Evolutionary conservation across 768 basidiomycete species (phyloP).

Genomic region (Sporobolomyces phaffii): DNA sequence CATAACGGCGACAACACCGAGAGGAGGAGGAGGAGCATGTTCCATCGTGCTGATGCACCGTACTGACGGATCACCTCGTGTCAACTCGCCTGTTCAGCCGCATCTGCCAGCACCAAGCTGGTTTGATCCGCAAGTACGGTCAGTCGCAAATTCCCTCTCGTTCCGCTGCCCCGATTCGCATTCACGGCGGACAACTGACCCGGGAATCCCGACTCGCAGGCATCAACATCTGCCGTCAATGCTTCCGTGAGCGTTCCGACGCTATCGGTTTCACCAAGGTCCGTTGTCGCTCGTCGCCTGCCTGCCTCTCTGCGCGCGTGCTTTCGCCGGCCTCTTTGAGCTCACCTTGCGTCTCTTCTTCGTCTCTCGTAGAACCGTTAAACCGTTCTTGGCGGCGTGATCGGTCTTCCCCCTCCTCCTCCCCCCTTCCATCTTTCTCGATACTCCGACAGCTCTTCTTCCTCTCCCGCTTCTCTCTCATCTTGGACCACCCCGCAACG

Average conservation of each 20-base stretch:
- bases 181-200: background rate
- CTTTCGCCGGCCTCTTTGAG: background rate
- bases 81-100: too few relatives aligned
- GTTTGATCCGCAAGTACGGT: constrained; percentile 45
- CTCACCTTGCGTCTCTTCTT: background rate
- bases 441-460: background rate
- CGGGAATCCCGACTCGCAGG: background rate
- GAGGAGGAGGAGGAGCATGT: too few relatives aligned
- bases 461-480: background rate
- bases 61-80: too few relatives aligned
- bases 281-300: background rate
- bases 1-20: too few relatives aligned
- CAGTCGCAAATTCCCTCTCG: background rate
- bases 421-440: background rate
- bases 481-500: too few relatives aligned
- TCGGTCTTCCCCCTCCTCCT: background rate
- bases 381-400: background rate
- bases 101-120: constrained; percentile 43
- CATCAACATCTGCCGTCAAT: constrained; percentile 44
- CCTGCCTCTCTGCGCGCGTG: background rate
- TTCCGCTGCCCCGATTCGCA: background rate
- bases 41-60: too few relatives aligned
- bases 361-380: constrained; percentile 21
- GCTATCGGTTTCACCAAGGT: constrained; percentile 44
- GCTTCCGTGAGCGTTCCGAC: constrained; percentile 44